Conservation (phyloP, 1,284 basidiomycete species). For the Meira nashicola region DNA sequence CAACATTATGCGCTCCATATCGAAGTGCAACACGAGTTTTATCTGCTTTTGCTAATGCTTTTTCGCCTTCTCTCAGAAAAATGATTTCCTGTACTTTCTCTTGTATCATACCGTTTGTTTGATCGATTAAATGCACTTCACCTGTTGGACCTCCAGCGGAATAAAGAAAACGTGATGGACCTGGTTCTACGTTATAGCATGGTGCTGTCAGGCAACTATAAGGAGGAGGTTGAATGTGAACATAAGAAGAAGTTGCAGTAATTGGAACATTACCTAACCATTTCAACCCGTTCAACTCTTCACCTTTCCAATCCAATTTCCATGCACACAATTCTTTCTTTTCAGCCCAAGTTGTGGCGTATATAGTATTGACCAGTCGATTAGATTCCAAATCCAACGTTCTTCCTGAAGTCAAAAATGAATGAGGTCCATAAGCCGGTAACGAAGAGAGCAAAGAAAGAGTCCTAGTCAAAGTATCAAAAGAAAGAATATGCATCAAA, state of each 20-base stretch:
- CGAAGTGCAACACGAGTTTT: conserved; percentile 34
- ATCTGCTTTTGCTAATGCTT: conserved; percentile 24
- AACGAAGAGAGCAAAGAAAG: conserved; percentile 17
- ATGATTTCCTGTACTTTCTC: conserved; percentile 26
- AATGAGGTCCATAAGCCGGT: conserved; percentile 32
- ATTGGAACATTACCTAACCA: conserved; percentile 16
- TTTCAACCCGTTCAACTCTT: conserved; percentile 1
- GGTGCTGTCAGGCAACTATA: conserved; percentile 23
- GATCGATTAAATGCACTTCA: conserved; percentile 32
- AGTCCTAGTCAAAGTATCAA: conserved; percentile 20
- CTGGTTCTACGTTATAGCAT: conserved; percentile 22
- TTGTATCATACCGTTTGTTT: conserved; percentile 23
- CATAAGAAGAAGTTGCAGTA: conserved; percentile 41
- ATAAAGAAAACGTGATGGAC: conserved; percentile 22
- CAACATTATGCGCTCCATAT: conserved; percentile 39
- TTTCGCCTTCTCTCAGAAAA: conserved; percentile 24
- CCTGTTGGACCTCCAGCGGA: conserved; percentile 45
- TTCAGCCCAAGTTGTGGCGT: conserved; percentile 42
- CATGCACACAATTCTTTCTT: conserved; percentile 27
- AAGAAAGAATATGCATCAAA: conserved; percentile 32
- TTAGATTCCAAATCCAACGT: neutral
- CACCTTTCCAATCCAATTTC: conserved; percentile 20
- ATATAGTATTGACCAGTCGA: conserved; percentile 18
- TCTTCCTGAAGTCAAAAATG: conserved; percentile 30
- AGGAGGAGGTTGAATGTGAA: conserved; percentile 32